Base-by-base conservation (phyloP, 1,139 yeast species). In the Eremothecium gossypii region DNA sequence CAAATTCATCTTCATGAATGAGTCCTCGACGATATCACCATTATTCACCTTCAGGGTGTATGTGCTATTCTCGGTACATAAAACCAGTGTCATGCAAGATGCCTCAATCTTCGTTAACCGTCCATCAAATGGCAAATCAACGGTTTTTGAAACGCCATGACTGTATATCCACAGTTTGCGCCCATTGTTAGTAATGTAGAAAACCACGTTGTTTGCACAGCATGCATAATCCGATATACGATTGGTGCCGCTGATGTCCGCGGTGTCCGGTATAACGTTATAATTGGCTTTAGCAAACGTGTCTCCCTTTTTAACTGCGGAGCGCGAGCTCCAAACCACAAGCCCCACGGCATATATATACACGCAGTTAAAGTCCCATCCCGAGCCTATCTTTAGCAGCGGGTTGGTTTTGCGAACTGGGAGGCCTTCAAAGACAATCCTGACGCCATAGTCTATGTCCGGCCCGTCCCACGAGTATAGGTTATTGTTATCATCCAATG, bases 361-460 rank as follows among this genome's bases (percentile, higher is more conserved):
- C 27, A 76, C 76, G 28, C 77, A 75, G 40, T 77, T 74, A 14
- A 73, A 63, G 44, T 74, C 71, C 93, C 93, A 83, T 0, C 93
- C 94, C 26, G 86, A 81, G 14, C 70, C 68, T 8, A 79, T 70
- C 52, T 73, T 76, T 35, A 65, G 49, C 4, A 77, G 66, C 7
- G 63, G 62, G 40, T 60, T 52, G 1, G 57, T 53, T 4, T 42
- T 44, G 9, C 43, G 45, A 2, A 41, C 8, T 6, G 56, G 57
- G 20, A 57, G 30, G 3, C 52, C 57, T 2, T 52, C 46, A 48
- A 83, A 77, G 6, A 45, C 54, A 31, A 82, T 49, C 37, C 58
- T 60, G 2, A 77, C 69, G 0, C 86, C 91, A 36, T 54, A 57
- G 27, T 64, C 60, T 7, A 66, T 62, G 5, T 64, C 63, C 1